Evolutionary conservation across 805 yeast genomes (phyloP), one percentile per base, ranked within the genome.

Genomic region (Candida michaelii): DNA sequence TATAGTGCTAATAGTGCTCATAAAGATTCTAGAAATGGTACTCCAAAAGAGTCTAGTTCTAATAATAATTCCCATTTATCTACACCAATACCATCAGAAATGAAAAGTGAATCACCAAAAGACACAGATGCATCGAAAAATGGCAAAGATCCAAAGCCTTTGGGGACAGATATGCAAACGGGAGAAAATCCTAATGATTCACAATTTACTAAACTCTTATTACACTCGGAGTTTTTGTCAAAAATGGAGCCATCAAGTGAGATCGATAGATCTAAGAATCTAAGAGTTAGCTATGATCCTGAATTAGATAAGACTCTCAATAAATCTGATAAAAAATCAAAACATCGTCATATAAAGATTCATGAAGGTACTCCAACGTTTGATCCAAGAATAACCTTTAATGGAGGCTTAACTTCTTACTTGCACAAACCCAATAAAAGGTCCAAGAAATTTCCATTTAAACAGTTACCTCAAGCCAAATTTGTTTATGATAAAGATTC

Each of bases 401-500:
- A 42, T 14, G 48, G 48, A 10, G 45, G 50, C 1, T 36, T 53
- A 12, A 48, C 52, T 6, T 50, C 54, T 11, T 71, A 70, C 42
- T 58, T 68, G 27, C 57, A 55, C 18, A 70, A 69, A 46, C 69
- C 67, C 7, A 60, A 57, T 52, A 71, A 70, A 49, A 56, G 53
- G 39, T 62, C 69, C 11, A 73, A 65, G 45, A 69, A 66, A 33
- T 56, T 66, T 35, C 74, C 74, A 0, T 71, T 60, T 53, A 73
- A 68, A 46, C 68, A 69, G 14, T 60, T 74, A 12, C 71, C 74
- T 0, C 60, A 60, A 23, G 64, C 77, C 2, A 67, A 66, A 44
- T 74, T 71, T 49, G 51, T 59, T 4, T 86, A 74, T 57, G 96
- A 89, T 58, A 74, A 80, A 44, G 71, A 83, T 53, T 86, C 95